A percentile compares a stretch with the other conserved stretches of the same genome.
phyloP scores from a whole-genome alignment of 371 early-diverging fungal genomes.

The Lichtheimia ramosa region DNA sequence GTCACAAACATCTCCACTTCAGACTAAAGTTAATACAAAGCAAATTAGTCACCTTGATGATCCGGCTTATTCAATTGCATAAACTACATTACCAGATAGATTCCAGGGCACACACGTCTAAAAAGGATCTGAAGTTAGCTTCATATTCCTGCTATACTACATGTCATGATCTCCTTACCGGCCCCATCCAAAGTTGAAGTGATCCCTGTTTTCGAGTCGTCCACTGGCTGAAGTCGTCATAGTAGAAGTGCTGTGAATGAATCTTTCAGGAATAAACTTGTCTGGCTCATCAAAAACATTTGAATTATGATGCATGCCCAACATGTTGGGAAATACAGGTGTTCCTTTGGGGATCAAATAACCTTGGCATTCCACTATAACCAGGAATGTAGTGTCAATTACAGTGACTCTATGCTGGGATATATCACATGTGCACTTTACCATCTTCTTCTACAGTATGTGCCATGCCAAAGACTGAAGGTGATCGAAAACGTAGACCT shows the following conservation, averaged over 20 bases:
- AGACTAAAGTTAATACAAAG: background rate
- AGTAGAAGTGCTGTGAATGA: background rate
- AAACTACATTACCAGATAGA: background rate
- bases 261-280: slow-evolving; percentile 15
- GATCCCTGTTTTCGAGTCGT: slow-evolving; percentile 8
- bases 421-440: too few relatives aligned
- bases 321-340: slow-evolving; percentile 8
- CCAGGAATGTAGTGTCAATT: background rate
- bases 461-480: slow-evolving; percentile 7
- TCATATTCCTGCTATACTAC: background rate
- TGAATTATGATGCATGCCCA: slow-evolving; percentile 9
- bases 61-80: background rate
- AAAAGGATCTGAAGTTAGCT: background rate
- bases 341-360: slow-evolving; percentile 17
- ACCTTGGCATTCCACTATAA: slow-evolving; percentile 9
- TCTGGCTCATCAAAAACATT: slow-evolving; percentile 4
- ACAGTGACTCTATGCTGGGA: too few relatives aligned
- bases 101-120: slow-evolving; percentile 5
- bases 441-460: slow-evolving; percentile 17
- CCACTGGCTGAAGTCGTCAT: slow-evolving; percentile 8
- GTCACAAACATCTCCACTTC: background rate
- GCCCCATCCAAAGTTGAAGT: slow-evolving; percentile 16
- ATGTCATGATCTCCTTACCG: background rate
- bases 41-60: too few relatives aligned
- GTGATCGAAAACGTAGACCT: slow-evolving; percentile 17